A percentile compares a stretch with the other conserved stretches of the same genome.
phyloP scores from a whole-genome alignment of 108 stramenopile species.

The Poteriospumella lacustris region DNA sequence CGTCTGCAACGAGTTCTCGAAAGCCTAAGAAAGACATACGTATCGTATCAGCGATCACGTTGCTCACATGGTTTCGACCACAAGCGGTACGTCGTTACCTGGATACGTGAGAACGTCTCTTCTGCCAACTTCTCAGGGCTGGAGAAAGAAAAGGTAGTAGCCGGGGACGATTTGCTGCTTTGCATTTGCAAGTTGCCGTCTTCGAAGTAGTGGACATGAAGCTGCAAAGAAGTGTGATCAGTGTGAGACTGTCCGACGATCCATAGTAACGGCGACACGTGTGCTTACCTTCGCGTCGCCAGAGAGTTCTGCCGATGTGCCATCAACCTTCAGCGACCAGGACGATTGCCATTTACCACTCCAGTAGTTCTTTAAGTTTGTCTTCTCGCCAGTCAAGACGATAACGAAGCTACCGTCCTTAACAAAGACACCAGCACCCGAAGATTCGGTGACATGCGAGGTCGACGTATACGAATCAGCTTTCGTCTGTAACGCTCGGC shows the following conservation, averaged over 20 bases:
- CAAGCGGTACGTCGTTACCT: not conserved
- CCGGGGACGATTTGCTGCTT: slow-evolving; percentile 38
- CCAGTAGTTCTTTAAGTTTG: slow-evolving; percentile 24
- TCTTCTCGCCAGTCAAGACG: slow-evolving; percentile 17
- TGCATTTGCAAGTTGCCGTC: slow-evolving; percentile 44
- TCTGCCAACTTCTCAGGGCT: not conserved
- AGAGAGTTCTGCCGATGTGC: not conserved
- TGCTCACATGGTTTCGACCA: slow-evolving; percentile 13
- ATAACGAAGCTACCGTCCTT: slow-evolving; percentile 1
- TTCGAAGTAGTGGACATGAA: slow-evolving; percentile 38
- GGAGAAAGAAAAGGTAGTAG: not conserved
- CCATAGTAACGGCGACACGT: too few relatives aligned
- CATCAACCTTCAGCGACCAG: not conserved
- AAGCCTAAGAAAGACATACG: slow-evolving; percentile 31
- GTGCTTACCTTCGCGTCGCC: slow-evolving; percentile 21
- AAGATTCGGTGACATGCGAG: slow-evolving; percentile 14
- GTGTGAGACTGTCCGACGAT: too few relatives aligned
- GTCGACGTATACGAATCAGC: not conserved
- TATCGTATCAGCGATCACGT: slow-evolving; percentile 43
- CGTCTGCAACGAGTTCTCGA: slow-evolving; percentile 46
- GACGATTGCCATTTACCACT: slow-evolving; percentile 16
- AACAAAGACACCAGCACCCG: slow-evolving; percentile 21
- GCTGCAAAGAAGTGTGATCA: not conserved
- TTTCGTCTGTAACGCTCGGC: not conserved
- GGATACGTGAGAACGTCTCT: not conserved